A percentile compares a stretch with the other conserved stretches of the same genome.
phyloP scores from a whole-genome alignment of 2,329 filamentous ascomycete species.

The Penicillium sp. region DNA sequence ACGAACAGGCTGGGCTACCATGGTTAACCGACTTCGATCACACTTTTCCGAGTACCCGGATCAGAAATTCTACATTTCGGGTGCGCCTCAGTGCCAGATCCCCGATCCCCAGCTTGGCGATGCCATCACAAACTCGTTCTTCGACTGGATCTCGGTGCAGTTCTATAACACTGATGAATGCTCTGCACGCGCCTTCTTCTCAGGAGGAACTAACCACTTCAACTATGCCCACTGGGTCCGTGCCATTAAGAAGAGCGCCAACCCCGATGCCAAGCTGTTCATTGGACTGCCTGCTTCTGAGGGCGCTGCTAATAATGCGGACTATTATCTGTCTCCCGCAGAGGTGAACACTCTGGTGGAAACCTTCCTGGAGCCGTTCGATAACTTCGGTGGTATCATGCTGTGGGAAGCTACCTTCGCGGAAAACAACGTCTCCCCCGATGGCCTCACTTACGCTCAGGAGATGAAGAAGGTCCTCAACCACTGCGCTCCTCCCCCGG shows the following conservation, averaged over 20 bases:
- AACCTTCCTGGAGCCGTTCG: constrained; percentile 42
- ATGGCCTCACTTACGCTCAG: constrained; percentile 47
- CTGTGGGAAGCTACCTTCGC: constrained; percentile 58
- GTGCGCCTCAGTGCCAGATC: constrained; percentile 54
- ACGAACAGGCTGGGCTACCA: constrained; percentile 46
- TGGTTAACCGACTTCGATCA: constrained; percentile 51
- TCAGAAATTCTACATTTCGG: constrained; percentile 53
- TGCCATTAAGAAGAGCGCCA: constrained; percentile 39
- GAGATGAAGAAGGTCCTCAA: constrained; percentile 52
- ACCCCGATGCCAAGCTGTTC: constrained; percentile 54
- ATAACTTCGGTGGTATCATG: constrained; percentile 61
- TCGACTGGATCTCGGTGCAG: constrained; percentile 59
- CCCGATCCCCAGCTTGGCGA: constrained; percentile 51
- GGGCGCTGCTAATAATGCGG: constrained; percentile 28
- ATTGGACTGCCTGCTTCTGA: constrained; percentile 51
- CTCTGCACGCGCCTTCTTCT: constrained; percentile 50
- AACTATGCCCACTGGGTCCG: constrained; percentile 51
- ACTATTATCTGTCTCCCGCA: constrained; percentile 50
- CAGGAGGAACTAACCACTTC: constrained; percentile 40
- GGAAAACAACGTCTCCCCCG: constrained; percentile 45
- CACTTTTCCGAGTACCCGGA: constrained; percentile 39
- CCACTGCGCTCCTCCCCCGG: constrained; percentile 23
- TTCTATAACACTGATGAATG: constrained; percentile 58
- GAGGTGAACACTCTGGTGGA: constrained; percentile 50
- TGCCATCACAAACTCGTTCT: constrained; percentile 47